Evolutionary conservation across 768 basidiomycete genomes (phyloP).

Genomic region (Polyporus arcularius): DNA sequence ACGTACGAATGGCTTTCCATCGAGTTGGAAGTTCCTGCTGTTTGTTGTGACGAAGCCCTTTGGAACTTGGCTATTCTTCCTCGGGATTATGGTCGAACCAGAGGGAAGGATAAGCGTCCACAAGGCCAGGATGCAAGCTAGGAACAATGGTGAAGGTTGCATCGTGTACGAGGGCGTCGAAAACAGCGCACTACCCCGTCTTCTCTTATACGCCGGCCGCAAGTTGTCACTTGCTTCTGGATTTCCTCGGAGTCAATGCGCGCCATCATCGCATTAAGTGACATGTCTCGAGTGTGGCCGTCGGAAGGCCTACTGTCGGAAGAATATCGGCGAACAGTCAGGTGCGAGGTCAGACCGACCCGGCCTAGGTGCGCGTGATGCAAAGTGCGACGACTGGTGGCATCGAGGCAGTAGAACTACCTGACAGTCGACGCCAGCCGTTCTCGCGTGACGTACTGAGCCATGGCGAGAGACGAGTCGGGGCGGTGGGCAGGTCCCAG

Average conservation of each 20-base stretch:
- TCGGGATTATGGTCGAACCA: neutral
- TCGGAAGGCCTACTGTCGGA: conserved; percentile 1
- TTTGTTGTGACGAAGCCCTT: conserved; percentile 28
- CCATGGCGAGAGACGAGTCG: no score
- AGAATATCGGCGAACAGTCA: conserved; percentile 22
- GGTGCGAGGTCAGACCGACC: conserved; percentile 4
- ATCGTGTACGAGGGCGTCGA: neutral
- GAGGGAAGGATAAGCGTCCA: neutral
- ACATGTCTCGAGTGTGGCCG: neutral
- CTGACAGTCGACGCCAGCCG: no score
- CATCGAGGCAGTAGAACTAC: no score
- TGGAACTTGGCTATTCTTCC: conserved; percentile 15
- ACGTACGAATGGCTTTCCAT: conserved; percentile 54
- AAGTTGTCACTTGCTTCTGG: neutral
- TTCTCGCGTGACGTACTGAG: no score
- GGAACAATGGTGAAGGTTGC: neutral
- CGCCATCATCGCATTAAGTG: neutral
- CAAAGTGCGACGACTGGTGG: neutral
- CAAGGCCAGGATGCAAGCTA: neutral
- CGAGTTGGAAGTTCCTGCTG: conserved; percentile 34
- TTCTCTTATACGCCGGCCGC: neutral
- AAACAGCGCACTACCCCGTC: no score
- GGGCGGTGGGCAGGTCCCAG: no score
- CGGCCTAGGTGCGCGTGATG: conserved; percentile 4
- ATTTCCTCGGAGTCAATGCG: neutral